Evolutionary conservation across 2,329 filamentous ascomycete species (phyloP).

Genomic region (Teratosphaeria viscida): DNA sequence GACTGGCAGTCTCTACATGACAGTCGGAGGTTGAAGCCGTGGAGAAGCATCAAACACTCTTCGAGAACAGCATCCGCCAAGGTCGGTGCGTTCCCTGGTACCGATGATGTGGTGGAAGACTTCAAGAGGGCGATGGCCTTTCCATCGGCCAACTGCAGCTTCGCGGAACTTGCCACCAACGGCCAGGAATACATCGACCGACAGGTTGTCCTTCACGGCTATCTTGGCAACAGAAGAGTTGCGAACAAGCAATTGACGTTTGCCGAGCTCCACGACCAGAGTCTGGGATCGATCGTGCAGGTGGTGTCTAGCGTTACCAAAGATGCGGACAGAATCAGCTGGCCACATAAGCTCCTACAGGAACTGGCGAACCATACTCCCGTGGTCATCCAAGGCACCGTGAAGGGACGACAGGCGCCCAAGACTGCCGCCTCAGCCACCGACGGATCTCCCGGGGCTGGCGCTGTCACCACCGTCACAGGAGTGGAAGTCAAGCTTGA

Average conservation of each 20-base stretch:
- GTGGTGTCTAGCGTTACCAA: slow-evolving; percentile 21
- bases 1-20: neutral
- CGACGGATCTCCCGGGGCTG: neutral
- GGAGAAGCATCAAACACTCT: neutral
- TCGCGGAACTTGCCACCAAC: slow-evolving; percentile 19
- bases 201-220: slow-evolving; percentile 54
- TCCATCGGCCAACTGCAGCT: slow-evolving; percentile 33
- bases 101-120: slow-evolving; percentile 6
- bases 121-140: slow-evolving; percentile 32
- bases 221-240: slow-evolving; percentile 57
- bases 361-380: slow-evolving; percentile 36
- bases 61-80: neutral
- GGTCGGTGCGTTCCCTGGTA: neutral
- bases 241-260: slow-evolving; percentile 63
- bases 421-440: slow-evolving; percentile 11
- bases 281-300: slow-evolving; percentile 33
- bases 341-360: slow-evolving; percentile 16
- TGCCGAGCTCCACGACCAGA: slow-evolving; percentile 41
- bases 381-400: slow-evolving; percentile 42
- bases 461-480: slow-evolving; percentile 1
- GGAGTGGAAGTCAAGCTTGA: slow-evolving; percentile 51
- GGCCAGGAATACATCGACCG: slow-evolving; percentile 19
- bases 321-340: slow-evolving; percentile 16
- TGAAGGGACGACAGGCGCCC: slow-evolving; percentile 33
- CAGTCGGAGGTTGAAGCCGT: neutral